Evolutionary conservation across 495 filamentous ascomycete species (phyloP).

Genomic region (Penicillium roqueforti): DNA sequence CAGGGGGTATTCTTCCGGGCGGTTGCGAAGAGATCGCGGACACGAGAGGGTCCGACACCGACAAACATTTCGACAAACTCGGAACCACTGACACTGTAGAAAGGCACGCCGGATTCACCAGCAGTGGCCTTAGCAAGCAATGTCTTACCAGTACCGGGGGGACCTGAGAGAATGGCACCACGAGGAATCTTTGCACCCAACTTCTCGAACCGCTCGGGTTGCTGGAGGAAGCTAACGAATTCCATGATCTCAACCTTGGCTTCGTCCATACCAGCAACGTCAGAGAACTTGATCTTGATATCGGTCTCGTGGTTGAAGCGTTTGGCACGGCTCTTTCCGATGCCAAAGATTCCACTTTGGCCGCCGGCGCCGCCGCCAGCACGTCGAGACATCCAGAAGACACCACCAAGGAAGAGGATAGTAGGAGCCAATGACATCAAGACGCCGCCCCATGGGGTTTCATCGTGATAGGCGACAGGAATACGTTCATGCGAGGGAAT

Average conservation of each 20-base stretch:
- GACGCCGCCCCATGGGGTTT: constrained; percentile 60
- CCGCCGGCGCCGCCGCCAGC: constrained; percentile 61
- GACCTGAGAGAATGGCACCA: constrained; percentile 92
- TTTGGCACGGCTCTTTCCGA: constrained; percentile 91
- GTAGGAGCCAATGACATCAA: constrained; percentile 83
- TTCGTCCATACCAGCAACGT: constrained; percentile 98
- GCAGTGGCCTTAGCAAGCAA: constrained; percentile 95
- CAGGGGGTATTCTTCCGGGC: constrained; percentile 94
- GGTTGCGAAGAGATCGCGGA: constrained; percentile 90
- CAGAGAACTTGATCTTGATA: constrained; percentile 92
- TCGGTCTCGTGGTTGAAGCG: constrained; percentile 95
- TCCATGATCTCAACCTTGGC: constrained; percentile 99
- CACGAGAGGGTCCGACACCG: constrained; percentile 91
- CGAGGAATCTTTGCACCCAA: constrained; percentile 96
- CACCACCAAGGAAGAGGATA: constrained; percentile 72
- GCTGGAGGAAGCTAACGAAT: constrained; percentile 93
- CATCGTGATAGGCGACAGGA: constrained; percentile 79
- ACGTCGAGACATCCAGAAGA: constrained; percentile 68
- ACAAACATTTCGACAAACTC: constrained; percentile 99
- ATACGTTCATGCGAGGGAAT: constrained; percentile 84
- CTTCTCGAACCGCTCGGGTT: constrained; percentile 82
- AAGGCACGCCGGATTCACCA: constrained; percentile 94
- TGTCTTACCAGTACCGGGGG: constrained; percentile 97
- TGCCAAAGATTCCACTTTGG: constrained; percentile 81
- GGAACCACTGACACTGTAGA: constrained; percentile 96